Conservation (phyloP, 768 basidiomycete genomes). For the Suillus occidentalis region DNA sequence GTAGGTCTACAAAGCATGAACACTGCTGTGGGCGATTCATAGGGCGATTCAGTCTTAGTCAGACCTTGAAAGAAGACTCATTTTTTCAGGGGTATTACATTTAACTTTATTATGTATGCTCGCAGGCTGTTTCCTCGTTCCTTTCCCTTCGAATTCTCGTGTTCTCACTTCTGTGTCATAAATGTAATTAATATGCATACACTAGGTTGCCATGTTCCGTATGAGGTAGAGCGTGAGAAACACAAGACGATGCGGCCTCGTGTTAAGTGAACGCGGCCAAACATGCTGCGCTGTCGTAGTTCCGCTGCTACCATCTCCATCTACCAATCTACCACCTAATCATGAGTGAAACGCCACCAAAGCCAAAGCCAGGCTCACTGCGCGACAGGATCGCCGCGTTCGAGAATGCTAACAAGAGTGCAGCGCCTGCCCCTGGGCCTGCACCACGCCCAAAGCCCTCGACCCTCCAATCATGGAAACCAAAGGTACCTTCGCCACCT, state of each 20-base stretch:
- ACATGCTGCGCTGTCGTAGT: neutral
- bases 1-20: too few relatives aligned
- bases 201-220: neutral
- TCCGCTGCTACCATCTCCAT: conserved; percentile 17
- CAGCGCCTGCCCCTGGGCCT: conserved; percentile 33
- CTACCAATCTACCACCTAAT: neutral
- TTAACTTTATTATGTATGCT: neutral
- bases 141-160: neutral
- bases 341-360: conserved; percentile 65
- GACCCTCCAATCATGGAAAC: conserved; percentile 67
- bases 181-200: neutral
- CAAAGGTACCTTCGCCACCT: conserved; percentile 49
- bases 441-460: conserved; percentile 66
- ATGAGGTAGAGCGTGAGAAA: neutral
- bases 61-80: neutral
- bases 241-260: neutral
- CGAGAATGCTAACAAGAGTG: conserved; percentile 61
- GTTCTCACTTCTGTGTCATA: neutral
- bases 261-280: conserved; percentile 2
- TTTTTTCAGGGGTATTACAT: neutral
- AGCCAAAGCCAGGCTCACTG: conserved; percentile 73
- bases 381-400: conserved; percentile 89
- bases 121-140: neutral
- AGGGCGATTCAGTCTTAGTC: neutral
- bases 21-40: too few relatives aligned